Conservation (phyloP, 306 rosid genomes). For the Trifolium subterraneum region DNA sequence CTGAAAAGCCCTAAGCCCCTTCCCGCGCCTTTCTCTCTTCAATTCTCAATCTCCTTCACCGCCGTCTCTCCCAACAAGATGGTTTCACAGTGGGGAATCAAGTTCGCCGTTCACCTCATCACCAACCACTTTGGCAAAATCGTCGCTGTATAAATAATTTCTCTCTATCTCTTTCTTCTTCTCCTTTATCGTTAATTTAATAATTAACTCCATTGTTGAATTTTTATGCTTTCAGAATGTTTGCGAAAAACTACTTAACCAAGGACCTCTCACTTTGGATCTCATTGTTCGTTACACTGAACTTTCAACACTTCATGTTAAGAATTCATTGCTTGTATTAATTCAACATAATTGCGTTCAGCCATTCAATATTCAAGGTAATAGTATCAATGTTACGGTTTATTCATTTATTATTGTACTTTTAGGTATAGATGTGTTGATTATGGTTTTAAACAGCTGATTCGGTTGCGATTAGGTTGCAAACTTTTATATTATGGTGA, state of each 20-base stretch:
- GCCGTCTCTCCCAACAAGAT: constrained; percentile 36
- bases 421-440: background rate
- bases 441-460: background rate
- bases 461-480: background rate
- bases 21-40: constrained; percentile 39
- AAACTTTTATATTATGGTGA: background rate
- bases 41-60: background rate
- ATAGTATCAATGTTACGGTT: background rate
- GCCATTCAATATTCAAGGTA: constrained; percentile 47
- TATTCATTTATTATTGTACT: background rate
- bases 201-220: background rate
- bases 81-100: constrained; percentile 68
- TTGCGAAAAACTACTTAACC: constrained; percentile 65
- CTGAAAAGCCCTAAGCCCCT: constrained; percentile 37
- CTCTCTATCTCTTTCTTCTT: background rate
- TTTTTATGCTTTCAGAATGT: constrained; percentile 63
- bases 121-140: constrained; percentile 82
- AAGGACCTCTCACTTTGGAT: constrained; percentile 61
- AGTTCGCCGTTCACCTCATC: constrained; percentile 71
- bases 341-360: constrained; percentile 92
- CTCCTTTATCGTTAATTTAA: background rate
- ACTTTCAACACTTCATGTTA: constrained; percentile 66
- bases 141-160: constrained; percentile 70
- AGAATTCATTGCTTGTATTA: constrained; percentile 79
- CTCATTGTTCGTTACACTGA: constrained; percentile 62